These are phyloP conservation scores for Acanthamoeba lenticulata DNA, from an alignment of 208 protist genomes.

Conservation along the genomic window DNA sequence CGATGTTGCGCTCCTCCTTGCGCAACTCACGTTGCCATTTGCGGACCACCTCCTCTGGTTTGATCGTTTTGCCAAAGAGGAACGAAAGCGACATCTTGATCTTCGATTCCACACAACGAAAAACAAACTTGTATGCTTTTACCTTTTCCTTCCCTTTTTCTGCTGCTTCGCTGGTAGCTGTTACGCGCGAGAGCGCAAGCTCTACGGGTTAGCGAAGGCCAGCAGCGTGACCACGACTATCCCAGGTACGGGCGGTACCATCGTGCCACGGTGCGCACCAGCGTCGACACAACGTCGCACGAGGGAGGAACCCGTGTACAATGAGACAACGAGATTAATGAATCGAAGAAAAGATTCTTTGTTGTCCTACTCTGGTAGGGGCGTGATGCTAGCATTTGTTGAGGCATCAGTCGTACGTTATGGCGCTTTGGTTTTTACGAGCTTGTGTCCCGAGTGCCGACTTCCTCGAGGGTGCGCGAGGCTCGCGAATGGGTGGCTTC, in stretches of 20 bases:
- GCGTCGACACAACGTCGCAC: not conserved
- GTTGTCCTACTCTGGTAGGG: no score
- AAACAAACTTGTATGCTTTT: not conserved
- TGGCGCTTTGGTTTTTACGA: not conserved
- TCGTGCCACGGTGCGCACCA: not conserved
- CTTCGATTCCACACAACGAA: not conserved
- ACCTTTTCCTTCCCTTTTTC: not conserved
- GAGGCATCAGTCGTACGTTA: not conserved
- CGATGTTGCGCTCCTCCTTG: constrained; percentile 12
- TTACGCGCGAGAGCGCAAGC: no score
- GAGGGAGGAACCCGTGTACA: not conserved
- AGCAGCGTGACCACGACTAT: not conserved
- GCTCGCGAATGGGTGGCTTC: not conserved
- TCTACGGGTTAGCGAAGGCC: not conserved
- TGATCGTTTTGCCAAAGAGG: constrained; percentile 52
- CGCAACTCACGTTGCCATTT: constrained; percentile 56
- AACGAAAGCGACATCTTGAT: constrained; percentile 1
- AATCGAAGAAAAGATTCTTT: not conserved
- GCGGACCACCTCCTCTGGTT: constrained; percentile 32
- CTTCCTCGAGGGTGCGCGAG: not conserved
- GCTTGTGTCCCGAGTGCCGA: not conserved
- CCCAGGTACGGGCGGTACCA: not conserved
- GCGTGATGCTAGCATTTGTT: no score
- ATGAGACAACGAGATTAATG: no score
- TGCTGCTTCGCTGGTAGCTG: no score